Conservation (phyloP, 306 rosid genomes). For the Quercus dentata region DNA sequence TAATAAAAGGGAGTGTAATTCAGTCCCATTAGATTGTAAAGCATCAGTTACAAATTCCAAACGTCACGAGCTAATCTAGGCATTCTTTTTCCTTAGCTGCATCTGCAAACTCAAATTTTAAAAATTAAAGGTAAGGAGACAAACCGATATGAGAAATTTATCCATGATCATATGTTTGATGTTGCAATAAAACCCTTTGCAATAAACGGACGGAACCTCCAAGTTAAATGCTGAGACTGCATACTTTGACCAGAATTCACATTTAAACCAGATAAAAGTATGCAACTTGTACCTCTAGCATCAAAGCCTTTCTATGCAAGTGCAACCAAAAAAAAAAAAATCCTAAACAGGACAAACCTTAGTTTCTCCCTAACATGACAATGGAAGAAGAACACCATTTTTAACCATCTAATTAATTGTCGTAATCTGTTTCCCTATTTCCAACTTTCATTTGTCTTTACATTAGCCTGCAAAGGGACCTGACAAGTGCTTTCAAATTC, state of each 20-base stretch:
- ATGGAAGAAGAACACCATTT: neutral
- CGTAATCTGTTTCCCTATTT: neutral
- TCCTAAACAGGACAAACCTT: neutral
- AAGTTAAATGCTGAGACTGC: neutral
- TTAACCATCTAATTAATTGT: neutral
- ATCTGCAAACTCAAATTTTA: too few relatives aligned
- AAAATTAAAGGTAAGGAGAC: too few relatives aligned
- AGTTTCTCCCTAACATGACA: neutral
- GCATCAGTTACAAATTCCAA: too few relatives aligned
- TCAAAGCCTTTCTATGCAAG: neutral
- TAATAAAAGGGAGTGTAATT: too few relatives aligned
- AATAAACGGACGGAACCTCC: neutral
- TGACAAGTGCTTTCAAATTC: conserved; percentile 70
- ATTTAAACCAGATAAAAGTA: neutral
- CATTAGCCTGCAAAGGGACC: conserved; percentile 69
- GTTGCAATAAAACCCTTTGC: neutral
- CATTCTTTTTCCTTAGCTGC: too few relatives aligned
- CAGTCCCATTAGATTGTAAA: too few relatives aligned
- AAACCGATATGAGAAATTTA: too few relatives aligned
- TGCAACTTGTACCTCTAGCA: neutral
- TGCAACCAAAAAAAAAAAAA: neutral
- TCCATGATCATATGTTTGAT: neutral
- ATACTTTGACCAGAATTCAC: neutral
- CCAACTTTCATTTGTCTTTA: conserved; percentile 30
- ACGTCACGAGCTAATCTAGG: too few relatives aligned